phyloP scores from a whole-genome alignment of 805 yeast species.

The Metschnikowia reukaufii region DNA sequence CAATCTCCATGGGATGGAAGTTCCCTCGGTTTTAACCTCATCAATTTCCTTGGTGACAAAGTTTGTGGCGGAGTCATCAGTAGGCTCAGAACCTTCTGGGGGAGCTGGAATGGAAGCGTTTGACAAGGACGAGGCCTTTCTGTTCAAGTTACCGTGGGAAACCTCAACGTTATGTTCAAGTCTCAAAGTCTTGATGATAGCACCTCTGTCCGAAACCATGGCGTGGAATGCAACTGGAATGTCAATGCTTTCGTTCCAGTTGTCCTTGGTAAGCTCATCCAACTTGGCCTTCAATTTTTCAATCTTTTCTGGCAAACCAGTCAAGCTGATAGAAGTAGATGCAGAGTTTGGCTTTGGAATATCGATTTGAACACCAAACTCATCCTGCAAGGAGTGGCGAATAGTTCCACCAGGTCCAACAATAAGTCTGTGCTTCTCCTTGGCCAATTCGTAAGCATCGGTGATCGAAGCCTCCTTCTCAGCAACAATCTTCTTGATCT shows the following conservation, averaged over 20 bases:
- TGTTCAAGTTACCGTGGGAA: constrained; percentile 52
- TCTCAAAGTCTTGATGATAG: constrained; percentile 55
- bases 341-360: constrained; percentile 63
- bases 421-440: constrained; percentile 69
- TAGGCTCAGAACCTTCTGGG: constrained; percentile 47
- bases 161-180: constrained; percentile 56
- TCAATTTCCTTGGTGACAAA: constrained; percentile 40
- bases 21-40: constrained; percentile 26
- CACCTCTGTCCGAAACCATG: constrained; percentile 67
- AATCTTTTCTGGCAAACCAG: constrained; percentile 67
- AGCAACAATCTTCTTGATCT: constrained; percentile 60
- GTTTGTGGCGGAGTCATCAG: constrained; percentile 37
- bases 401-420: constrained; percentile 81
- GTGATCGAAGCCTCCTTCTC: constrained; percentile 60
- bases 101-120: constrained; percentile 44
- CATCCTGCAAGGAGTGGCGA: constrained; percentile 70
- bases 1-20: constrained; percentile 64
- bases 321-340: constrained; percentile 52
- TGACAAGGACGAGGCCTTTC: constrained; percentile 52
- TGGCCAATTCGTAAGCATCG: constrained; percentile 58
- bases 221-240: constrained; percentile 61
- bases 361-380: constrained; percentile 59
- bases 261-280: constrained; percentile 58
- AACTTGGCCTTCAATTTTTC: constrained; percentile 64
- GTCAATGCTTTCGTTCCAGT: constrained; percentile 51